phyloP scores from a whole-genome alignment of 2,329 filamentous ascomycete species.

The Aureobasidium sp. region DNA sequence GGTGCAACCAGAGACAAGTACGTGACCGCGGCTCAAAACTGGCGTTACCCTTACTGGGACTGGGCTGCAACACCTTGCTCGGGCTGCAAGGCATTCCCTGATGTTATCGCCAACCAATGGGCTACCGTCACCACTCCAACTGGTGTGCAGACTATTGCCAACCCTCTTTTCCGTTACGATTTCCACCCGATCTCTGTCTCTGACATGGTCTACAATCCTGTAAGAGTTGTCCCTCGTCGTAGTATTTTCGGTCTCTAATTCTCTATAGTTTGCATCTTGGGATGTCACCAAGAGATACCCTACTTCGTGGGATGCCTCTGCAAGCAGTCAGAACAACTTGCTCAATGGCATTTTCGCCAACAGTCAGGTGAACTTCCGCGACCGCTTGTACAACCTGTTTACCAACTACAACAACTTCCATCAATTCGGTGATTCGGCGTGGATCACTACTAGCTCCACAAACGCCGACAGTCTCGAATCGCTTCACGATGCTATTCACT shows the following conservation, averaged over 20 bases:
- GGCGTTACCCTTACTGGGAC: conserved; percentile 44
- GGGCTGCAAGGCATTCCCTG: conserved; percentile 31
- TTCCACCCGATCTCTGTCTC: conserved; percentile 49
- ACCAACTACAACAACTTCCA: conserved; percentile 62
- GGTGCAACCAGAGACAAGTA: conserved; percentile 32
- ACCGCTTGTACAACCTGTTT: conserved; percentile 60
- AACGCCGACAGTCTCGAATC: conserved; percentile 53
- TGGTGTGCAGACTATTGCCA: conserved; percentile 27
- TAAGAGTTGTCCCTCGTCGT: conserved; percentile 34
- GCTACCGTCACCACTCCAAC: conserved; percentile 32
- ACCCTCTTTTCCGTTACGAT: conserved; percentile 30
- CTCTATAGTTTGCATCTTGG: conserved; percentile 51
- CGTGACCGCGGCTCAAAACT: conserved; percentile 33
- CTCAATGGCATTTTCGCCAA: conserved; percentile 48
- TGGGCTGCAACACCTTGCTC: conserved; percentile 36
- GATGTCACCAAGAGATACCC: conserved; percentile 54
- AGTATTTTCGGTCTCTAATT: not conserved
- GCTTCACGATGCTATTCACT: conserved; percentile 44
- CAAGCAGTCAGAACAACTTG: conserved; percentile 53
- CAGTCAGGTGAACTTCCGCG: conserved; percentile 48
- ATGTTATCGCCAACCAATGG: conserved; percentile 32
- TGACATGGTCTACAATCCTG: conserved; percentile 54
- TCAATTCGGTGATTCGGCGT: conserved; percentile 62
- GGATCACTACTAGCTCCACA: conserved; percentile 37
- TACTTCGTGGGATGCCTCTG: conserved; percentile 34